Base-by-base conservation (phyloP, 441 rosid genomes). In the Brassica balearica region DNA sequence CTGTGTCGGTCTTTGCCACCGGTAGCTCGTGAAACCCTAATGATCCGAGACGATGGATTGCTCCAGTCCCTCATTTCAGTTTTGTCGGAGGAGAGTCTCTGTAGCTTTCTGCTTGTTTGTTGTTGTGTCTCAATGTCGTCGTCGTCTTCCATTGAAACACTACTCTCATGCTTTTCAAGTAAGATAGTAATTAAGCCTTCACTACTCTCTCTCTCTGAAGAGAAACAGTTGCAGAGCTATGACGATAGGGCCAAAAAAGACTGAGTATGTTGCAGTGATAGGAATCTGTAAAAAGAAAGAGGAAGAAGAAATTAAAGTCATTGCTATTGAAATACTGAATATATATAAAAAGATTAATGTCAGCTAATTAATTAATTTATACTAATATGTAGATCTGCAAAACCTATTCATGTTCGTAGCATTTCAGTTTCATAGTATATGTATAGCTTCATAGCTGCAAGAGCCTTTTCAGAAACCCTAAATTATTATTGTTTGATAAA, bases 1-100 rank as follows among this genome's bases (percentile, higher is more conserved):
- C 99, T 95, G 81, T 95, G 99, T 65, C 99, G 82, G 78, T 95
- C 99, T 85, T 95, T 95, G 2, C 98, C 99, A 22, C 99, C 98
- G 0, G 97, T 88, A 41, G 98, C 96, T 77, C 95, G 81, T 0
- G 99, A 93, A 86, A 93, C 99, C 93, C 97, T 89, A 83, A 93
- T 86, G 66, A 95, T 95, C 48, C 99, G 73, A 1, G 98, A 94
- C 0, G 93, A 86, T 34, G 88, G 88, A 71, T 71, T 88, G 93
- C 88, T 90, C 71, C 89, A 88, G 0, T 87, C 80, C 12, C 87
- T 86, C 68, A 85, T 67, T 12, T 83, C 92, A 0, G 85, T 88
- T 8, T 81, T 87, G 87, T 91, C 97, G 6, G 53, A 46, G 7
- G 71, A 61, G 82, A 88, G 76, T 87, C 83, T 32, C 77, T 85